Percentiles rank a stretch among this genome's conserved stretches.
Evolutionary conservation across 306 rosid species (phyloP).

Genomic region (Benincasa hispida): DNA sequence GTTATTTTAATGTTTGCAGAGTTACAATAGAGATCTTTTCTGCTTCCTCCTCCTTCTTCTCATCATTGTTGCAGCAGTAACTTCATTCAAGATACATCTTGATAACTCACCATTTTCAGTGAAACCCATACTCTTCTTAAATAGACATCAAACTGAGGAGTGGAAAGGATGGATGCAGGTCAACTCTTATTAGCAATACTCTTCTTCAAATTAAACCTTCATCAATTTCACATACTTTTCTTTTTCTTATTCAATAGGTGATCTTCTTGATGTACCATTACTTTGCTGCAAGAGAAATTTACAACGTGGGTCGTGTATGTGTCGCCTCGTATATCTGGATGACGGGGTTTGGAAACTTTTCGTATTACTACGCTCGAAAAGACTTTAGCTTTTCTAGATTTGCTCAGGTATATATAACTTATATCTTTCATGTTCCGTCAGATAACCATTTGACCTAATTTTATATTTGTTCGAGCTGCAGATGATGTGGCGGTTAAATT

Average conservation of each 20-base stretch:
- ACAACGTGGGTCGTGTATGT: slow-evolving; percentile 65
- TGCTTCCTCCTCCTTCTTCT: slow-evolving; percentile 65
- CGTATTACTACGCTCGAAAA: slow-evolving; percentile 84
- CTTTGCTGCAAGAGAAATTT: slow-evolving; percentile 74
- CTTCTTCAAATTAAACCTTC: not conserved
- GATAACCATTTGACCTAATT: not conserved
- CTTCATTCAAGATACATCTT: slow-evolving; percentile 65
- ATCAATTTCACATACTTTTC: not conserved
- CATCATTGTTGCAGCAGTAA: slow-evolving; percentile 74
- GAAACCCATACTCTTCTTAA: slow-evolving; percentile 73
- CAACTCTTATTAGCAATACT: slow-evolving; percentile 2
- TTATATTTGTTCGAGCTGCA: slow-evolving; percentile 16
- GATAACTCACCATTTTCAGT: slow-evolving; percentile 72
- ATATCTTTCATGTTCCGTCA: too few species aligned
- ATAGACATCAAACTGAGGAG: slow-evolving; percentile 97
- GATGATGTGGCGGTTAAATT: slow-evolving; percentile 99
- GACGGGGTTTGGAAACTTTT: slow-evolving; percentile 97
- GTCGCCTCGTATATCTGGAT: slow-evolving; percentile 95
- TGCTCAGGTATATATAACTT: slow-evolving; percentile 42
- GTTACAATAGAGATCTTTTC: slow-evolving; percentile 85
- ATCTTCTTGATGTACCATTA: slow-evolving; percentile 91
- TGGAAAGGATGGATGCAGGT: slow-evolving; percentile 99
- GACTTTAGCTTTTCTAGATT: slow-evolving; percentile 84
- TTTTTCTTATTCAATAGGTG: slow-evolving; percentile 30
- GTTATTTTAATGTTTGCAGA: slow-evolving; percentile 30